Evolutionary conservation across 2,329 filamentous ascomycete species (phyloP).

Genomic region (Cladobotryum mycophilum): DNA sequence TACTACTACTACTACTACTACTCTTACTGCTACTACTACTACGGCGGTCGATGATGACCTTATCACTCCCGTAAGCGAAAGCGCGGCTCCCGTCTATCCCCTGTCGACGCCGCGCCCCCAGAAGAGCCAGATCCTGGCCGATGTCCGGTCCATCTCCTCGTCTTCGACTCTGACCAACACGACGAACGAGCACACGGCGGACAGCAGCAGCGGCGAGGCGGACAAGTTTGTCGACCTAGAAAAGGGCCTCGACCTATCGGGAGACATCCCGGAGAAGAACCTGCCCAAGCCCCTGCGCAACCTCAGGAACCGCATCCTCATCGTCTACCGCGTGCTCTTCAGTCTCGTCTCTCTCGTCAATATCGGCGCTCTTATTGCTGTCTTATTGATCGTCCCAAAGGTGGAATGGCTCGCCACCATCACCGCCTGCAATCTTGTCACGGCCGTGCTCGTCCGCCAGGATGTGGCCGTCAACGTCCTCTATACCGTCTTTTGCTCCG

Average conservation of each 20-base stretch:
- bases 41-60: too few relatives aligned
- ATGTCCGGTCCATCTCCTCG: slow-evolving; percentile 25
- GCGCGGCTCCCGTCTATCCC: neutral
- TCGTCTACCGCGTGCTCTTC: slow-evolving; percentile 52
- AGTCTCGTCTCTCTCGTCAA: slow-evolving; percentile 47
- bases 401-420: slow-evolving; percentile 35
- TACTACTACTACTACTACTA: too few relatives aligned
- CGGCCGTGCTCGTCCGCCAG: slow-evolving; percentile 47
- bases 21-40: too few relatives aligned
- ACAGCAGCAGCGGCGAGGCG: neutral
- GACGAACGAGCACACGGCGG: slow-evolving; percentile 14
- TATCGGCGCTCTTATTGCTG: slow-evolving; percentile 38
- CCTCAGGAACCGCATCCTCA: slow-evolving; percentile 40
- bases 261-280: slow-evolving; percentile 35
- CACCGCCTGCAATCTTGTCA: slow-evolving; percentile 42
- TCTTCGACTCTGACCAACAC: slow-evolving; percentile 24
- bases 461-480: slow-evolving; percentile 47
- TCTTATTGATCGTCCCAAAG: slow-evolving; percentile 30
- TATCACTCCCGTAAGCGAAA: too few relatives aligned
- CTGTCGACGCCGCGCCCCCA: slow-evolving; percentile 13
- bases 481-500: slow-evolving; percentile 40
- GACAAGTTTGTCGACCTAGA: slow-evolving; percentile 8
- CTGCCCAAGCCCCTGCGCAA: slow-evolving; percentile 32
- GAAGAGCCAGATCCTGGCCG: slow-evolving; percentile 15
- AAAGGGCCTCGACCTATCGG: slow-evolving; percentile 22